These are phyloP conservation scores for Phellopilus nigrolimitatus DNA, from an alignment of 1,284 basidiomycete genomes.

Conservation along the genomic window DNA sequence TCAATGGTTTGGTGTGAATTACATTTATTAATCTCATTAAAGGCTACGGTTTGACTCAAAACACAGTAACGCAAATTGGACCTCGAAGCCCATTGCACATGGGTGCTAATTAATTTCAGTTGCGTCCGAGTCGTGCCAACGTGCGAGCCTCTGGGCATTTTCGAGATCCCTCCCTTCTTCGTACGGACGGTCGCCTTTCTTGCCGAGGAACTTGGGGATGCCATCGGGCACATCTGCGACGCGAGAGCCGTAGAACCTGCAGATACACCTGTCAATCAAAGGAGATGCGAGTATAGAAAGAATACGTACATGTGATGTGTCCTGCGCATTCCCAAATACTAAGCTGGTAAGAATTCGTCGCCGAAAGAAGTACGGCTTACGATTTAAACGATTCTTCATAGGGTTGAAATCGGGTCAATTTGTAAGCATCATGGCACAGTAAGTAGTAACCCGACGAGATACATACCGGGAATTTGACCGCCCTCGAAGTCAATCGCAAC, in stretches of 20 bases:
- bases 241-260: conserved; percentile 15
- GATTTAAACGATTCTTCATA: conserved; percentile 12
- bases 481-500: conserved; percentile 8
- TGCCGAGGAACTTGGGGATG: conserved; percentile 16
- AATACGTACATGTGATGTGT: conserved; percentile 12
- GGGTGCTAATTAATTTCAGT: too few species aligned
- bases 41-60: too few species aligned
- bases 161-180: too few species aligned
- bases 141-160: too few species aligned
- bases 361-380: conserved; percentile 2
- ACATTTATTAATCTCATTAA: too few species aligned
- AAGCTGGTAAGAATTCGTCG: background rate
- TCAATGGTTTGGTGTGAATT: too few species aligned
- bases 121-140: too few species aligned
- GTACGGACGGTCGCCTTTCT: conserved; percentile 5
- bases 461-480: conserved; percentile 1
- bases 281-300: background rate
- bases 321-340: background rate
- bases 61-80: too few species aligned
- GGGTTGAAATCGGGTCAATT: background rate
- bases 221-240: conserved; percentile 11
- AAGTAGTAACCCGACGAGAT: background rate
- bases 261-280: background rate
- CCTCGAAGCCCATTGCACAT: too few species aligned
- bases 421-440: background rate